These are phyloP conservation scores for Trichoderma semiorbis DNA, from an alignment of 2,329 filamentous ascomycete genomes.

Conservation along the genomic window DNA sequence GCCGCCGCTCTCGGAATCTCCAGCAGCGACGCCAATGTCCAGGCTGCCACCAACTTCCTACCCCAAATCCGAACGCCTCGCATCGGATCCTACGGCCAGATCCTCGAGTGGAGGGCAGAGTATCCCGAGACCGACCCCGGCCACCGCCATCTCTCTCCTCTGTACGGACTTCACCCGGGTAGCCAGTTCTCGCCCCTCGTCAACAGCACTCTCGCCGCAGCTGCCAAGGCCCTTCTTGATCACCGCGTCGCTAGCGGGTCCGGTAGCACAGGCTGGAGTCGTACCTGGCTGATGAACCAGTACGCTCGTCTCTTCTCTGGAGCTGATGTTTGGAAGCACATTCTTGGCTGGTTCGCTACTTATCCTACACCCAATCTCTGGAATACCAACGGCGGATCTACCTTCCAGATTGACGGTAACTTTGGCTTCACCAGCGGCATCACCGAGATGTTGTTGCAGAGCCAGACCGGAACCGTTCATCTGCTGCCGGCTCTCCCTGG, in stretches of 20 bases:
- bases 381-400: constrained; percentile 32
- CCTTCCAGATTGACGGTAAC: constrained; percentile 51
- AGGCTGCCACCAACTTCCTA: constrained; percentile 14
- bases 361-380: constrained; percentile 33
- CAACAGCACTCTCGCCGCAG: constrained; percentile 16
- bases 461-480: constrained; percentile 29
- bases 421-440: constrained; percentile 45
- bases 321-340: constrained; percentile 28
- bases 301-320: constrained; percentile 42
- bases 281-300: constrained; percentile 45
- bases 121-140: constrained; percentile 39
- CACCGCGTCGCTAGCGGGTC: constrained; percentile 34
- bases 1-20: constrained; percentile 7
- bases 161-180: constrained; percentile 45
- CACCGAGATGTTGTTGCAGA: constrained; percentile 43
- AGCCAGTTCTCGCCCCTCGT: constrained; percentile 24
- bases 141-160: constrained; percentile 46
- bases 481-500: constrained; percentile 27
- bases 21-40: constrained; percentile 5
- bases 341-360: constrained; percentile 28
- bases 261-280: constrained; percentile 36
- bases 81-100: constrained; percentile 29
- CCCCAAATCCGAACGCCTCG: constrained; percentile 15
- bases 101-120: constrained; percentile 37
- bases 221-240: constrained; percentile 30